Conservation (phyloP, 225 moss, liverwort and hornwort species). For the Bryum argenteum region DNA sequence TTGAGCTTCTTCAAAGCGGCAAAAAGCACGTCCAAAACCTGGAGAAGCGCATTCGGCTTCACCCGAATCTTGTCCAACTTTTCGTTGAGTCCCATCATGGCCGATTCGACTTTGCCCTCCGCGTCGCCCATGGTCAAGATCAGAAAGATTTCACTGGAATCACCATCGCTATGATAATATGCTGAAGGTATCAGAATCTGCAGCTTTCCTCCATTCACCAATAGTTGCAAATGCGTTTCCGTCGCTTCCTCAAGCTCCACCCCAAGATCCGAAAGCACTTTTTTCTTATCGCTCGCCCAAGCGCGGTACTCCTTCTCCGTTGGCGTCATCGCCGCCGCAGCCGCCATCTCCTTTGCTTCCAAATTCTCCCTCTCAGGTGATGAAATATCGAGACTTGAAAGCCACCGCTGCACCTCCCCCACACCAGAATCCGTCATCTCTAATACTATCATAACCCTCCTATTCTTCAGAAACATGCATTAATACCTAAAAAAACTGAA, state of each 20-base stretch:
- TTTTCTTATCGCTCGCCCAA: conserved; percentile 42
- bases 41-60: conserved; percentile 21
- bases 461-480: too few species aligned
- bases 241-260: conserved; percentile 40
- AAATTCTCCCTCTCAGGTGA: background rate
- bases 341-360: conserved; percentile 16
- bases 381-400: conserved; percentile 1
- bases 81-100: conserved; percentile 43
- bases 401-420: background rate
- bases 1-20: conserved; percentile 35
- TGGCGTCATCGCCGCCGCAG: background rate
- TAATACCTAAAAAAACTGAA: too few species aligned
- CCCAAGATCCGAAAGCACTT: conserved; percentile 6
- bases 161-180: conserved; percentile 9
- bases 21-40: conserved; percentile 46
- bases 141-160: conserved; percentile 42
- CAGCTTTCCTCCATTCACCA: conserved; percentile 35
- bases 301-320: conserved; percentile 27
- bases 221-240: conserved; percentile 45
- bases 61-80: conserved; percentile 42
- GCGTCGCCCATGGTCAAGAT: conserved; percentile 31
- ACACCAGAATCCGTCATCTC: too few species aligned
- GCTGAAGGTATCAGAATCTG: conserved; percentile 52
- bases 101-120: conserved; percentile 30
- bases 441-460: too few species aligned